phyloP scores from a whole-genome alignment of 441 rosid genomes.

The Populus hybrid region DNA sequence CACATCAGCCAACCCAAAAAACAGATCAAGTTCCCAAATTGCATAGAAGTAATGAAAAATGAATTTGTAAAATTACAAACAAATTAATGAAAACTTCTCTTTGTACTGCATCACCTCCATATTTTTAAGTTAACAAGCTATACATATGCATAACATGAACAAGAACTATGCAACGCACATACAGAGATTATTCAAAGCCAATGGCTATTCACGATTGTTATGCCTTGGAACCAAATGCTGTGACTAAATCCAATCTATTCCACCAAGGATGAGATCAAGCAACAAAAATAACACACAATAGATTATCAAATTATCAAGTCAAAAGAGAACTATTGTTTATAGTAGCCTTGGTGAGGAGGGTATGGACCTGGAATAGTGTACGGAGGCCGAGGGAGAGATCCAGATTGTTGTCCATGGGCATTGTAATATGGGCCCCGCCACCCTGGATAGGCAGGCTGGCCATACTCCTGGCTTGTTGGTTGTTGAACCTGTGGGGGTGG shows the following conservation, averaged over 20 bases:
- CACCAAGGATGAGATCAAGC: neutral
- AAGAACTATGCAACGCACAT: neutral
- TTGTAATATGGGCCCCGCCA: conserved; percentile 91
- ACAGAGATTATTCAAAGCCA: neutral
- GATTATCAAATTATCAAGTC: conserved; percentile 3
- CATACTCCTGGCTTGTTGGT: conserved; percentile 59
- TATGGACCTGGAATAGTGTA: conserved; percentile 69
- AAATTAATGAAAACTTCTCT: too few relatives aligned
- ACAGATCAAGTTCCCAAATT: too few relatives aligned
- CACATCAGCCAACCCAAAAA: too few relatives aligned
- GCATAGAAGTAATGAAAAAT: too few relatives aligned
- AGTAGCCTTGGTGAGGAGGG: conserved; percentile 76
- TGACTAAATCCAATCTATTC: conserved; percentile 4
- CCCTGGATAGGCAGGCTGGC: conserved; percentile 85
- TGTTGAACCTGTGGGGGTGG: conserved; percentile 59
- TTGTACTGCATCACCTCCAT: too few relatives aligned
- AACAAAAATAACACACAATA: neutral
- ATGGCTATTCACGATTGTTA: neutral
- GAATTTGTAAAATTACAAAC: neutral
- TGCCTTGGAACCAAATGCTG: neutral
- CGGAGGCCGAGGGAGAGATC: conserved; percentile 70
- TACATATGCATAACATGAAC: neutral
- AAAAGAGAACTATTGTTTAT: conserved; percentile 49
- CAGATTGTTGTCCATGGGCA: conserved; percentile 64
- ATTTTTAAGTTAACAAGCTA: neutral